These are phyloP conservation scores for Dendrobium huoshanense DNA, from an alignment of 106 monocot species.

Conservation along the genomic window DNA sequence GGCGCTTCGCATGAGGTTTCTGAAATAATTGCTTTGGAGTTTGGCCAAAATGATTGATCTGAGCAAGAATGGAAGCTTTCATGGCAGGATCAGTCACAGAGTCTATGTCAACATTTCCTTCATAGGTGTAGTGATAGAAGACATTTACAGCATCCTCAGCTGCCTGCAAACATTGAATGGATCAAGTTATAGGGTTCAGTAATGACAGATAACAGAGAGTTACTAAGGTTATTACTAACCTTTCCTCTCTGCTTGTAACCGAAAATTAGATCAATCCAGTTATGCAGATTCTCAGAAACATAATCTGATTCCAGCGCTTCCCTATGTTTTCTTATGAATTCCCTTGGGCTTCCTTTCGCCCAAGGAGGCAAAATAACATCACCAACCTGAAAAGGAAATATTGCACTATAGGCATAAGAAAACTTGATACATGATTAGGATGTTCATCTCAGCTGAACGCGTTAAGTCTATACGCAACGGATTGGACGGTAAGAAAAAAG, in stretches of 20 bases:
- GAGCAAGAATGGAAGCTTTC: slow-evolving; percentile 97
- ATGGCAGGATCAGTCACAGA: slow-evolving; percentile 85
- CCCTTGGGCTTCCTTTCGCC: slow-evolving; percentile 86
- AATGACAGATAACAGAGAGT: slow-evolving; percentile 4
- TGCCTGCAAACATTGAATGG: slow-evolving; percentile 41
- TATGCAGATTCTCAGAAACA: slow-evolving; percentile 98
- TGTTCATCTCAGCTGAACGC: no score
- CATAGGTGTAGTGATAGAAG: slow-evolving; percentile 99
- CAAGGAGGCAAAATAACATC: slow-evolving; percentile 91
- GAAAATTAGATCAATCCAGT: slow-evolving; percentile 99
- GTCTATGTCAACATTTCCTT: slow-evolving; percentile 95
- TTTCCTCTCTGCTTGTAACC: slow-evolving; percentile 96
- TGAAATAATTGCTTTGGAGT: slow-evolving; percentile 92
- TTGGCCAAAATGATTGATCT: slow-evolving; percentile 98
- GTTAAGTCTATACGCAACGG: no score
- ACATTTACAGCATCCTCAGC: slow-evolving; percentile 96
- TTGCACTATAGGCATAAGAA: background rate
- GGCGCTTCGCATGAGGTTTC: slow-evolving; percentile 76
- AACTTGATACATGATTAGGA: no score
- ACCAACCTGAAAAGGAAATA: slow-evolving; percentile 49
- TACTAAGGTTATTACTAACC: slow-evolving; percentile 28
- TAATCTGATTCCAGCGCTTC: slow-evolving; percentile 97
- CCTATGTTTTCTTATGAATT: slow-evolving; percentile 93
- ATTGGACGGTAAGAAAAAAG: no score
- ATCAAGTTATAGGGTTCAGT: background rate